A percentile compares a stretch with the other conserved stretches of the same genome.
phyloP scores from a whole-genome alignment of 495 filamentous ascomycete genomes.

The Penicillium daleae region DNA sequence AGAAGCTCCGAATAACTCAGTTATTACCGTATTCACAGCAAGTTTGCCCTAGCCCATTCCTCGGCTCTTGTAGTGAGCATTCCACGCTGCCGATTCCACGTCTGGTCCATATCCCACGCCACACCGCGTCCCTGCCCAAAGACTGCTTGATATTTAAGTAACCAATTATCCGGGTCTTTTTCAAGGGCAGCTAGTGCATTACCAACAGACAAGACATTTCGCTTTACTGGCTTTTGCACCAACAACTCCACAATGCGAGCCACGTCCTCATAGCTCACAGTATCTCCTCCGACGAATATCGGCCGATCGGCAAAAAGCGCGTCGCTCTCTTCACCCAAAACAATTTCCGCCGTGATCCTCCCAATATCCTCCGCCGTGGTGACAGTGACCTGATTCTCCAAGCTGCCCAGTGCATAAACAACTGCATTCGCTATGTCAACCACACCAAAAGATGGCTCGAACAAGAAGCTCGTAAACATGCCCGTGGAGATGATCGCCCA shows the following conservation, averaged over 20 bases:
- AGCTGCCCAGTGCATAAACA: not conserved
- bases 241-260: not conserved
- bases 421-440: not conserved
- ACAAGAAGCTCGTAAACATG: not conserved
- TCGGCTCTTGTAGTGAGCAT: not conserved
- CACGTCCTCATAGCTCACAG: not conserved
- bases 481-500: slow-evolving; percentile 24
- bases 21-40: not conserved
- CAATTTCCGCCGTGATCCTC: not conserved
- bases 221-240: not conserved
- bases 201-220: not conserved
- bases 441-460: not conserved
- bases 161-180: not conserved
- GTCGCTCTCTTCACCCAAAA: not conserved
- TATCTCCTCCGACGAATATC: not conserved
- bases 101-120: not conserved
- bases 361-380: not conserved
- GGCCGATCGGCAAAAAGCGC: not conserved
- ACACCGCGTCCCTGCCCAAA: not conserved
- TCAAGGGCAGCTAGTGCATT: not conserved
- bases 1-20: not conserved
- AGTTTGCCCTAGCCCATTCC: not conserved
- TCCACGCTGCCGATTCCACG: not conserved
- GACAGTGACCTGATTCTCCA: not conserved
- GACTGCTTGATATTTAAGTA: not conserved